Base-by-base conservation (phyloP, 768 basidiomycete genomes). In the Infundibulicybe gibba region DNA sequence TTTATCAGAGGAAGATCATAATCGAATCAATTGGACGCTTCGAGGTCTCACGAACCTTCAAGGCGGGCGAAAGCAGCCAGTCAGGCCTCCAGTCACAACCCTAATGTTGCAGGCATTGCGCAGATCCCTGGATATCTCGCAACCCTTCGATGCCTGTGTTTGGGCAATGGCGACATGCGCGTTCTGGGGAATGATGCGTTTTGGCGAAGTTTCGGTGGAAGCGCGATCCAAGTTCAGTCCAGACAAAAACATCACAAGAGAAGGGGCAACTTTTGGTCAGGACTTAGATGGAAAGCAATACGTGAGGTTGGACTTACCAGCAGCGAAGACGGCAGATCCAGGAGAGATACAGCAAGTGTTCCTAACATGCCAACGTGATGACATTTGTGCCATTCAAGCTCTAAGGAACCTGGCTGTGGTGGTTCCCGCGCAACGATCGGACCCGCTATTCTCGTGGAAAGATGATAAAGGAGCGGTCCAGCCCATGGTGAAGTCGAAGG, bases 171-270 rank as follows among this genome's bases (percentile, higher is more conserved):
- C 60, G 0, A 30, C 47, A 0, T 70, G 61, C 43, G 65, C 68
- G 0, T 74, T 75, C 53, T 74, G 62, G 60, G 70, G 70, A 1
- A 47, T 71, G 44, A 65, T 69, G 62, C 51, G 62, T 0, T 68
- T 71, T 43, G 67, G 71, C 0, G 69, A 75, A 49, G 61, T 67
- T 0, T 53, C 69, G 0, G 66, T 70, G 0, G 21, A 39, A 3
- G 43, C 63, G 0, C 51, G 54, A 2, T 10, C 31, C 0, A 47
- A 37, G 10, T 72, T 68, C 44, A 32, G 55, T 39, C 33, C 35
- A 0, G 2, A 11, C 0, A 49, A 50, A 21, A 63, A 70, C 43
- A 54, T 70, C 5, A 63, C 42, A 11, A 49, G 63, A 0, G 8
- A 32, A 0, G 52, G 65, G 45, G 56, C 49, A 0, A 9, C 52